Conservation (phyloP, 495 filamentous ascomycete genomes). For the Annulohypoxylon maeteangense region DNA sequence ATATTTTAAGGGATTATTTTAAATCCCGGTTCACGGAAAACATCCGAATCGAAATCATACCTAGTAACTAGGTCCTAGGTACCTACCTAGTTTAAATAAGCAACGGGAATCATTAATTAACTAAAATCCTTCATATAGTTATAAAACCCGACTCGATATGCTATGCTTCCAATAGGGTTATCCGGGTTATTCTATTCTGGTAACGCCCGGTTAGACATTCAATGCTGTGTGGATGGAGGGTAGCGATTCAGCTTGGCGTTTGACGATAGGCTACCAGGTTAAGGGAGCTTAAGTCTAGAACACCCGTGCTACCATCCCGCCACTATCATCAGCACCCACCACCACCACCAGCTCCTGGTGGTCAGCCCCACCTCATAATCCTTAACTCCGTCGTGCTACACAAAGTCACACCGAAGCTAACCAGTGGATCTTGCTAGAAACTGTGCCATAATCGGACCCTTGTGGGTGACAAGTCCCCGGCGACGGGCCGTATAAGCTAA, state of each 20-base stretch:
- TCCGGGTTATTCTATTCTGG: background rate
- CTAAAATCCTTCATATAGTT: background rate
- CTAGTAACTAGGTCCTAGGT: background rate
- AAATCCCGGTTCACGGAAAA: too few species aligned
- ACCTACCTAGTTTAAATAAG: too few species aligned
- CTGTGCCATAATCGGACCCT: background rate
- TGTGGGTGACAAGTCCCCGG: background rate
- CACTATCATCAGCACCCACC: too few species aligned
- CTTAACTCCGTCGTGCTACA: background rate
- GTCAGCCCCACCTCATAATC: background rate
- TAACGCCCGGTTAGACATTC: background rate
- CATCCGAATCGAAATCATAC: too few species aligned
- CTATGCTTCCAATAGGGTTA: background rate
- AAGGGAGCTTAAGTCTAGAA: background rate
- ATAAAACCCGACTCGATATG: background rate
- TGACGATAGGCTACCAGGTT: background rate
- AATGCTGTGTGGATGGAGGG: background rate
- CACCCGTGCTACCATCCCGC: background rate
- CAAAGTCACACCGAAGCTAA: background rate
- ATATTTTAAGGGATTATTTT: too few species aligned
- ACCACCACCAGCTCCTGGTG: too few species aligned
- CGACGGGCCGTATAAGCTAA: conserved; percentile 6
- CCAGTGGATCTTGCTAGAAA: background rate
- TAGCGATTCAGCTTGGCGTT: background rate
- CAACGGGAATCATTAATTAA: background rate